Base-by-base conservation (phyloP, 179 eudicot genomes). In the Spergularia azorica region DNA sequence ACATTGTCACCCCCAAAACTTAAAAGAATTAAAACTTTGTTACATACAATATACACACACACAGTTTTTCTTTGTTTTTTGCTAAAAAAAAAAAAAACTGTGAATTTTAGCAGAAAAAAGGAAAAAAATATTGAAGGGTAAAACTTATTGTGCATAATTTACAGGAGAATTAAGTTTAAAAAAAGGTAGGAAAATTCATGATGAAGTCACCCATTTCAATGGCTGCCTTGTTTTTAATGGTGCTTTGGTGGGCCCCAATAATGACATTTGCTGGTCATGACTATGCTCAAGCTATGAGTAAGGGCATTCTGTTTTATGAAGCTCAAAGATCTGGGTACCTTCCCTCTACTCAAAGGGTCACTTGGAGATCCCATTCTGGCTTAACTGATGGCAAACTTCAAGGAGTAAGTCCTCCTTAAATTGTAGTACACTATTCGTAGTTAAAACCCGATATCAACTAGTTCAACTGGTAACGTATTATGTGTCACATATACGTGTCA, bases 251-350 rank as follows among this genome's bases (percentile, higher is more conserved):
- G 59, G 41, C 64, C 20, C 87, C 88, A 51, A 43, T 7, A 43
- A 36, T 79, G 68, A 86, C 89, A 66, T 67, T 89, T 8, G 96
- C 86, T 51, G 93, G 89, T 32, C 98, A 94, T 87, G 87, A 94
- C 63, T 94, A 94, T 75, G 87, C 89, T 10, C 81, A 92, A 41
- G 98, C 98, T 72, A 83, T 94, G 61, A 90, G 86, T 63, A 94
- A 94, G 83, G 89, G 98, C 83, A 84, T 94, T 82, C 80, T 94
- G 70, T 94, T 94, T 74, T 94, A 87, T 76, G 98, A 94, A 74
- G 98, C 98, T 78, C 98, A 94, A 73, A 90, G 98, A 86, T 94
- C 97, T 78, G 98, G 98, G 26, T 80, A 87, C 60, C 88, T 94
- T 43, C 98, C 98, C 52, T 66, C 74, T 52, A 70, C 71, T 71